Percentiles rank a stretch among this genome's conserved stretches.
These are phyloP conservation scores for Globisporangium cylindrosporum DNA, from an alignment of 352 stramenopile species.

Conservation along the genomic window DNA sequence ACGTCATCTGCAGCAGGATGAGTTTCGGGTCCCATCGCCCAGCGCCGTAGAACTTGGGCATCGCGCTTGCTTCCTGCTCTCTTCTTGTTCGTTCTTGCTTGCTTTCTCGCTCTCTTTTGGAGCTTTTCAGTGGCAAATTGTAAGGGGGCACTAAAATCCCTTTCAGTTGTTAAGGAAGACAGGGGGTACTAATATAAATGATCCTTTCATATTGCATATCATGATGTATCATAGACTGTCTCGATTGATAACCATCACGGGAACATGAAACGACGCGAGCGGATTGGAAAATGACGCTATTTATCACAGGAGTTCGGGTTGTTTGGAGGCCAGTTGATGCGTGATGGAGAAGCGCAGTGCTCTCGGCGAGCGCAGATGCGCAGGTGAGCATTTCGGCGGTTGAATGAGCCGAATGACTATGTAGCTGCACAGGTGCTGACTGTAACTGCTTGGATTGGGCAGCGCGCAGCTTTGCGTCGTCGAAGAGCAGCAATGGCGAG, in stretches of 20 bases:
- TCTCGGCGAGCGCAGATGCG: constrained; percentile 11
- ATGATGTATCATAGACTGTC: neutral
- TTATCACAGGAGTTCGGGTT: neutral
- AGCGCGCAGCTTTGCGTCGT: constrained; percentile 13
- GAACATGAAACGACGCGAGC: constrained; percentile 16
- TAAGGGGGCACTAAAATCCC: neutral
- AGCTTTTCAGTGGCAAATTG: neutral
- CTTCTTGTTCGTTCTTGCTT: neutral
- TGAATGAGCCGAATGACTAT: neutral
- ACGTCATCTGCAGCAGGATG: constrained; percentile 85
- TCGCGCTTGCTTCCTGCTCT: constrained; percentile 18
- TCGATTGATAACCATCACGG: constrained; percentile 6
- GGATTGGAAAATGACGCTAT: neutral
- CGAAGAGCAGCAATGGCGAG: constrained; percentile 12
- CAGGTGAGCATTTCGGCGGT: neutral
- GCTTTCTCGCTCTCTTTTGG: neutral
- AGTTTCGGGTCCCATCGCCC: constrained; percentile 84
- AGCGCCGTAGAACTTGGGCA: constrained; percentile 84
- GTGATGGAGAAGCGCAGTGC: constrained; percentile 15
- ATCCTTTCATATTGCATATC: neutral
- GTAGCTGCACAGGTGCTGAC: too few species aligned
- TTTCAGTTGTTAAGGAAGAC: neutral
- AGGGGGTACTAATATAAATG: neutral
- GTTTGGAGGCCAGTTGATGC: neutral
- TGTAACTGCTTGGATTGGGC: too few species aligned